These are phyloP conservation scores for Gossypium herbaceum DNA, from an alignment of 345 rosid species.

Conservation along the genomic window DNA sequence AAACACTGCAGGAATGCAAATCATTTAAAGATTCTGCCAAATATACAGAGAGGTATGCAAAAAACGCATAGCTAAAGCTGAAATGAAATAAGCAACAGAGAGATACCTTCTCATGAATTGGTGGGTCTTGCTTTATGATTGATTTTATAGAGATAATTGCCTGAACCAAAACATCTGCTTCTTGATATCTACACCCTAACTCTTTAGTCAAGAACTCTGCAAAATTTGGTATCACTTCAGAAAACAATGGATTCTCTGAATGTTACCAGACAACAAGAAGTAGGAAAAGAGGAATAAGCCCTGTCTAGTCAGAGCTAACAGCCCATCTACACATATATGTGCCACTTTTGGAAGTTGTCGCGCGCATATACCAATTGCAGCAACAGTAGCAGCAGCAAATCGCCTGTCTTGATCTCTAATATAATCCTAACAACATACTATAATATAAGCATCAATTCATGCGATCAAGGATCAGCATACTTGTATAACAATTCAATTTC, in stretches of 20 bases:
- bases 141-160: conserved; percentile 32
- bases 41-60: background rate
- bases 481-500: background rate
- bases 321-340: conserved; percentile 64
- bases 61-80: conserved; percentile 6
- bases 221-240: conserved; percentile 25
- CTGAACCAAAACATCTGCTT: conserved; percentile 70
- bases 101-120: conserved; percentile 70
- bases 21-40: conserved; percentile 12
- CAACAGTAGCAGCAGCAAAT: conserved; percentile 84
- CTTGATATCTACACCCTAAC: conserved; percentile 42
- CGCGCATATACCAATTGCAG: conserved; percentile 86
- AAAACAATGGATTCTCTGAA: conserved; percentile 9
- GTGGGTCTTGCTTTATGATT: conserved; percentile 66
- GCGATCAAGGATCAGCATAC: conserved; percentile 12
- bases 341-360: conserved; percentile 64
- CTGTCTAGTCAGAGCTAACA: conserved; percentile 56
- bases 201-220: conserved; percentile 59
- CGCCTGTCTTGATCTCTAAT: conserved; percentile 81
- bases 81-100: conserved; percentile 18
- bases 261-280: conserved; percentile 14
- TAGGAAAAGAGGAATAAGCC: conserved; percentile 38
- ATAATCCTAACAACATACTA: conserved; percentile 65
- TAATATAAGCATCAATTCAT: conserved; percentile 32
- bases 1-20: background rate